Evolutionary conservation across 2,329 filamentous ascomycete species (phyloP), one percentile per base, ranked within the genome.

Genomic region (Periconia digitata): DNA sequence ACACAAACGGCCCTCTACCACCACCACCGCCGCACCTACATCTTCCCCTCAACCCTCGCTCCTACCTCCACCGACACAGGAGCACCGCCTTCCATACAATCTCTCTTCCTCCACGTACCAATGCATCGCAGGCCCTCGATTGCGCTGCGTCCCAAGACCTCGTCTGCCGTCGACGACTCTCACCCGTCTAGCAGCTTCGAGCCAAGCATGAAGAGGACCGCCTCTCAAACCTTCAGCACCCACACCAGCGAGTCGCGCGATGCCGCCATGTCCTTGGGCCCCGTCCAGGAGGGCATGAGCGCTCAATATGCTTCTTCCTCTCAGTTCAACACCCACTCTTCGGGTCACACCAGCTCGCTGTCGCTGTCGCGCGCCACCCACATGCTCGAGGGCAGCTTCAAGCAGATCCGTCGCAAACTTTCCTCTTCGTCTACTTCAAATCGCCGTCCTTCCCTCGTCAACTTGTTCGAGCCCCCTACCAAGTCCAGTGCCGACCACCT

Each of bases 101-200:
- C 27, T 29, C 27, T 24, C 40, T 15, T 32, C 27, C 24, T 13
- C 24, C 27, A 32, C 12, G 27, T 59, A 55, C 55, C 59, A 55
- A 70, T 68, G 63, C 60, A 70, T 63, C 69, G 64, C 59, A 63
- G 61, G 45, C 53, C 62, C 40, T 69, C 67, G 21, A 59, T 66
- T 56, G 59, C 67, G 45, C 68, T 69, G 56, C 66, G 69, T 36
- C 69, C 69, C 39, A 71, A 70, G 57, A 71, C 69, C 17, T 70
- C 67, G 41, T 76, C 79, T 58, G 71, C 76, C 59, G 70, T 71
- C 55, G 67, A 73, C 67, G 62, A 72, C 55, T 71, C 46, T 49
- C 56, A 36, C 49, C 60, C 43, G 44, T 59, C 37, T 37, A 15
- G 27, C 18, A 27, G 44, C 32, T 45, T 51, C 50, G 40, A 43